Conservation (phyloP, 2,329 filamentous ascomycete genomes). For the Penicillium verrucosum region DNA sequence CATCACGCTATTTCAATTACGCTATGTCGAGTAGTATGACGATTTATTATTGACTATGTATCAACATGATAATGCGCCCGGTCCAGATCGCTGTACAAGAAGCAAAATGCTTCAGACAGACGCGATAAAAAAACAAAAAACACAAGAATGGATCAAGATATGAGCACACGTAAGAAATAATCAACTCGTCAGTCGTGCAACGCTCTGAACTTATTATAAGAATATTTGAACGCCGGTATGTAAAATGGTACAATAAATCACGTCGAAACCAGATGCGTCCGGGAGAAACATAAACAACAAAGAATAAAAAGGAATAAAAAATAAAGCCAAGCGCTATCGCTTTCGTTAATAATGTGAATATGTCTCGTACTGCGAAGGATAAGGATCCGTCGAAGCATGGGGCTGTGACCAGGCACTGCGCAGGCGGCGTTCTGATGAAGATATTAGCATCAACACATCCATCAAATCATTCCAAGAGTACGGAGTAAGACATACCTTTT, state of each 20-base stretch:
- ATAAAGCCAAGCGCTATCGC: constrained; percentile 3
- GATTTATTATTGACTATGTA: neutral
- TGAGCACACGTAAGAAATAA: neutral
- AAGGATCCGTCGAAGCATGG: constrained; percentile 22
- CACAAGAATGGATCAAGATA: neutral
- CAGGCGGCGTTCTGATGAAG: constrained; percentile 37
- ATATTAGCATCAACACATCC: constrained; percentile 4
- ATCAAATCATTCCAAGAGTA: neutral
- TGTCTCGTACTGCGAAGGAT: constrained; percentile 34
- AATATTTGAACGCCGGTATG: constrained; percentile 11
- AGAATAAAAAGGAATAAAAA: neutral
- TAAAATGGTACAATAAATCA: constrained; percentile 18
- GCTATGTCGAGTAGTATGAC: neutral
- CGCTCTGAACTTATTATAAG: constrained; percentile 3
- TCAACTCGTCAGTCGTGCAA: constrained; percentile 4
- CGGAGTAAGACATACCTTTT: constrained; percentile 51
- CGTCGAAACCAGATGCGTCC: constrained; percentile 7
- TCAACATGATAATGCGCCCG: too few species aligned
- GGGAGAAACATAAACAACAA: neutral
- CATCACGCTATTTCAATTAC: neutral
- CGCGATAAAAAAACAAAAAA: neutral
- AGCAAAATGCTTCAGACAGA: too few species aligned
- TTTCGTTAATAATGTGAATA: constrained; percentile 38
- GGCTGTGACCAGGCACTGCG: constrained; percentile 30
- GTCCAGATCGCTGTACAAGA: neutral